Evolutionary conservation across 495 filamentous ascomycete genomes (phyloP).

Genomic region (Bacidia gigantensis): DNA sequence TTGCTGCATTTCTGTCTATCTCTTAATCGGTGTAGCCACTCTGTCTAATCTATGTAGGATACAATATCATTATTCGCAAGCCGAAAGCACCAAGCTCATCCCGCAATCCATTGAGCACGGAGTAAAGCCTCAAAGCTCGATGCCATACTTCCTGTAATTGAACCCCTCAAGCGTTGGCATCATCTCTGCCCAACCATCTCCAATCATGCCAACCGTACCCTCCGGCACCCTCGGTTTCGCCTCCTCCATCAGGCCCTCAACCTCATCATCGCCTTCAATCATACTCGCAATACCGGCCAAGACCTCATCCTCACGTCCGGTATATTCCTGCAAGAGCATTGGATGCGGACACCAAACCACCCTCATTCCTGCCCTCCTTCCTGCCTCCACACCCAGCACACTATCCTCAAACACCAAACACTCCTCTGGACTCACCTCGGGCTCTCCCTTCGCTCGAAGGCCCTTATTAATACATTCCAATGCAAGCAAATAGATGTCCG

Average conservation of each 20-base stretch:
- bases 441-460: slow-evolving; percentile 42
- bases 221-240: slow-evolving; percentile 31
- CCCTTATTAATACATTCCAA: slow-evolving; percentile 70
- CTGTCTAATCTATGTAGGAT: no score
- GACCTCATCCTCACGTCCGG: slow-evolving; percentile 65
- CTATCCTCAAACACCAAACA: slow-evolving; percentile 95
- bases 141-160: slow-evolving; percentile 60
- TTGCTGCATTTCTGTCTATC: no score
- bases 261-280: slow-evolving; percentile 41
- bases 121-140: slow-evolving; percentile 23
- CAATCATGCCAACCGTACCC: slow-evolving; percentile 36
- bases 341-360: slow-evolving; percentile 88
- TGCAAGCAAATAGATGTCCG: slow-evolving; percentile 88
- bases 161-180: slow-evolving; percentile 51
- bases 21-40: no score
- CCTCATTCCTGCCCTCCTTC: slow-evolving; percentile 83
- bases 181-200: slow-evolving; percentile 63
- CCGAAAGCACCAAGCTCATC: no score
- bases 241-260: slow-evolving; percentile 32
- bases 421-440: slow-evolving; percentile 64
- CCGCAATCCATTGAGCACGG: no score
- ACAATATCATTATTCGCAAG: no score
- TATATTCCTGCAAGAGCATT: slow-evolving; percentile 59
- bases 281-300: slow-evolving; percentile 68
- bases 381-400: slow-evolving; percentile 84